Evolutionary conservation across 306 rosid species (phyloP), one percentile per base, ranked within the genome.

Genomic region (Prunus fruticosa): DNA sequence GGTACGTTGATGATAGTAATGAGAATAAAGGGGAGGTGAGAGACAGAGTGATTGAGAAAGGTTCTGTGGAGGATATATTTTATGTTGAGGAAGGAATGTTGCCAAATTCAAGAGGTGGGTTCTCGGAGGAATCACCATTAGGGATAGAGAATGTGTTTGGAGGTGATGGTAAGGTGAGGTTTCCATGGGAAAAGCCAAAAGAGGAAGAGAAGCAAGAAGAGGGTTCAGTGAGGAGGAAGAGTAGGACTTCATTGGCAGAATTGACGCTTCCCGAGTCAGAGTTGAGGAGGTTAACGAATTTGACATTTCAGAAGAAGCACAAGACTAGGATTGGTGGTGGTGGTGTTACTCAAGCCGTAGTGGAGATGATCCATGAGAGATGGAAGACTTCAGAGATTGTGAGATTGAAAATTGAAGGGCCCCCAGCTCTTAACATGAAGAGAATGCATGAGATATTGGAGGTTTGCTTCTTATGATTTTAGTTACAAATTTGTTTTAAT

Each of bases 401-500:
- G 79, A 85, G 99, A 81, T 87, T 95, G 22, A 92, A 89, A 85
- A 87, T 95, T 2, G 96, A 92, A 82, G 99, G 99, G 23, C 87
- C 88, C 2, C 89, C 99, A 62, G 99, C 97, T 4, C 97, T 95
- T 70, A 95, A 95, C 84, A 95, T 95, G 99, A 92, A 75, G 84
- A 89, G 97, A 82, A 90, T 89, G 93, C 99, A 95, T 76, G 97
- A 95, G 83, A 89, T 95, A 73, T 72, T 95, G 22, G 98, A 95
- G 98, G 98, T 95, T 79, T 86, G 89, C 43, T 84, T 79, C 75
- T 76, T 72, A 28, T 65, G 69, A 75, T 50, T 67, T 41, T 54
- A 43, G 69, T 76, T 64, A 71, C 67, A 61, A 47, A 41, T 38
- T 32, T 73, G 6, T 77, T 49, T 68, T 47, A 20, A 14, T 0